Evolutionary conservation across 2,329 filamentous ascomycete species (phyloP), one percentile per base, ranked within the genome.

Genomic region (Tolypocladium guangdongense): DNA sequence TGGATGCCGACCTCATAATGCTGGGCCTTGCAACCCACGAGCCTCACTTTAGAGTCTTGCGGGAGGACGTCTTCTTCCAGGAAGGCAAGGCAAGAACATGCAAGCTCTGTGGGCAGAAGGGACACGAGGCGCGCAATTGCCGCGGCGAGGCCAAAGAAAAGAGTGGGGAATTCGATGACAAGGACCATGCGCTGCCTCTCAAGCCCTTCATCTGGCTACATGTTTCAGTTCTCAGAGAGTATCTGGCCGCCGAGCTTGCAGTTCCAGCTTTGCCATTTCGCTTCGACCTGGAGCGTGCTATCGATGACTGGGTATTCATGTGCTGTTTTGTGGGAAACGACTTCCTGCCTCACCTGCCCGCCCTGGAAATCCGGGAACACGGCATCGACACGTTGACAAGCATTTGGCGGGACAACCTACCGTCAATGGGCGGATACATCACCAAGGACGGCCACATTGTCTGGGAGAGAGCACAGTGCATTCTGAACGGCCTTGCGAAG

Each of bases 121-220:
- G 93, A 20, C 93, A 99, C 65, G 88, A 93, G 62, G 89, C 89
- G 47, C 84, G 86, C 61, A 87, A 90, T 58, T 99, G 93, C 69
- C 84, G 80, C 57, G 91, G 91, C 51, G 80, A 87, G 62, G 79
- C 80, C 47, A 92, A 91, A 68, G 79, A 87, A 63, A 90, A 92
- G 66, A 78, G 82, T 52, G 88, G 84, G 62, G 86, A 93, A 61
- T 86, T 85, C 60, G 88, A 90, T 61, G 88, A 93, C 65, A 95
- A 95, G 67, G 82, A 88, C 58, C 83, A 84, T 58, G 79, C 77
- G 39, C 72, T 77, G 51, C 73, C 82, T 22, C 74, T 88, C 56
- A 97, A 99, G 71, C 95, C 95, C 2, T 97, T 96, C 66, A 96
- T 99, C 62, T 99, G 93, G 93, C 83, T 99, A 33, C 90, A 97